Base-by-base conservation (phyloP, 2,329 filamentous ascomycete genomes). In the Stagonosporopsis chrysanthemi region DNA sequence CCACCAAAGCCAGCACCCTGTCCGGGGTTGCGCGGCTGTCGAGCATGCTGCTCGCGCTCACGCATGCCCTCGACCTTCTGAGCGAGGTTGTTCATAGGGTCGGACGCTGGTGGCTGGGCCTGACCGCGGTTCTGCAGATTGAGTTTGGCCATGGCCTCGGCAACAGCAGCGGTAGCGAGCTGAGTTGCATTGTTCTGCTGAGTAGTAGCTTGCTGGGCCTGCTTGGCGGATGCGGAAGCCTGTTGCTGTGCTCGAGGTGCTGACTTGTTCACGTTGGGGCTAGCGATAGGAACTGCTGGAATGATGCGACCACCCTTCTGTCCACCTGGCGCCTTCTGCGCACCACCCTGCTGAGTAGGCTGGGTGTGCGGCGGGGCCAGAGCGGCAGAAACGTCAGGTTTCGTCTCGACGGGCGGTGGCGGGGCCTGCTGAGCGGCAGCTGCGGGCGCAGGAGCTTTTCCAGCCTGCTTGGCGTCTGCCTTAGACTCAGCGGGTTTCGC, bases 61-160 rank as follows among this genome's bases (percentile, higher is more conserved):
- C 56, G 56, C 89, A 93, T 91, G 69, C 92, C 89, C 56, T 90
- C 87, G 31, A 93, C 88, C 73, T 89, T 89, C 71, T 86, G 88
- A 1, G 88, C 86, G 56, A 93, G 74, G 63, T 91, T 91, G 63
- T 92, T 90, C 70, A 91, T 82, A 17, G 79, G 84, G 28, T 71
- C 57, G 22, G 76, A 71, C 9, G 55, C 62, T 7, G 70, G 70
- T 17, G 64, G 59, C 39, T 70, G 59, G 24, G 57, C 64, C 31
- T 67, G 67, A 14, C 62, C 58, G 19, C 58, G 63, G 54, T 66
- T 69, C 48, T 69, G 67, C 24, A 79, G 62, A n/a, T 78, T 77
- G 23, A 93, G 82, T 69, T 90, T 89, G 1, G 90, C 88, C 88
- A 92, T 92, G 2, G 90, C 90, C 38, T 89, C 86, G 49, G 90